phyloP scores from a whole-genome alignment of 2,329 filamentous ascomycete genomes.

The Simplicillium sp. region DNA sequence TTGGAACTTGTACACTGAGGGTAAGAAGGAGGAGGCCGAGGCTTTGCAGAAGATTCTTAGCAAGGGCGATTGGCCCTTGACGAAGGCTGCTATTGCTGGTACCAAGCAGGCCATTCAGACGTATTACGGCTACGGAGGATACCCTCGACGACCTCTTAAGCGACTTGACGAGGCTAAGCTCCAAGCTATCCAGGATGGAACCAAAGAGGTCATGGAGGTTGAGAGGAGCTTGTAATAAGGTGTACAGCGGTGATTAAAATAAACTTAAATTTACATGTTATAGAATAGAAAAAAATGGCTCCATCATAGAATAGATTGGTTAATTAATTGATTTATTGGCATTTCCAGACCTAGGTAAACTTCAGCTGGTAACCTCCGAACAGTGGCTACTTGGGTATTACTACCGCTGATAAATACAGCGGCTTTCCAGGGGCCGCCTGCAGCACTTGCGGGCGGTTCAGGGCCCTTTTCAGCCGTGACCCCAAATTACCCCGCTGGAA shows the following conservation, averaged over 20 bases:
- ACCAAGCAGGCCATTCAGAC: constrained; percentile 75
- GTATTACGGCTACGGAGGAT: constrained; percentile 74
- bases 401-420: too few relatives aligned
- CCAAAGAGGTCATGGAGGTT: constrained; percentile 55
- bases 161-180: constrained; percentile 49
- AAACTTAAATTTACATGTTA: not conserved
- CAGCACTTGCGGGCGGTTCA: too few relatives aligned
- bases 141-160: constrained; percentile 64
- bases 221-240: constrained; percentile 40
- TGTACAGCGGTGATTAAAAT: not conserved
- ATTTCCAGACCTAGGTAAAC: too few relatives aligned
- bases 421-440: too few relatives aligned
- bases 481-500: too few relatives aligned
- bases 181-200: constrained; percentile 42
- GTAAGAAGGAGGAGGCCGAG: constrained; percentile 66
- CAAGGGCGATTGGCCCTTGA: constrained; percentile 73
- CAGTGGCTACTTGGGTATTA: too few relatives aligned
- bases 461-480: too few relatives aligned
- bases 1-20: constrained; percentile 66
- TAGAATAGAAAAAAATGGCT: too few relatives aligned
- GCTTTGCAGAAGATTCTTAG: constrained; percentile 69
- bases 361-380: too few relatives aligned
- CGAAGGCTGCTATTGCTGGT: constrained; percentile 75
- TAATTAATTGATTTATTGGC: too few relatives aligned
- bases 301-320: too few relatives aligned